Evolutionary conservation across 2,329 filamentous ascomycete genomes (phyloP), one percentile per base, ranked within the genome.

Genomic region (Teratosphaeria pseudoeucalypti): DNA sequence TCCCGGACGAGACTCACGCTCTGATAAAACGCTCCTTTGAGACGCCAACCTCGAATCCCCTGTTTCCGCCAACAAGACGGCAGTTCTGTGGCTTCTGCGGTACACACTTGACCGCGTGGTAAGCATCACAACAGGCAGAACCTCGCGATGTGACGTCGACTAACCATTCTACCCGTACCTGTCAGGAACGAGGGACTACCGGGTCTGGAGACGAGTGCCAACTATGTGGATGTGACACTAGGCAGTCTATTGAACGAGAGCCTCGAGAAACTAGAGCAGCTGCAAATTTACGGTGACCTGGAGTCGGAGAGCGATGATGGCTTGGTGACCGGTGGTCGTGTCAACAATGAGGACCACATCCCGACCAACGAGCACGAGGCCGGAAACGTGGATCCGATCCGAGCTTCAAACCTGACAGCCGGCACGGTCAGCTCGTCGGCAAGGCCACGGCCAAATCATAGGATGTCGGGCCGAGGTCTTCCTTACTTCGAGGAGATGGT

Each of bases 81-180:
- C 83, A 90, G 65, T 96, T 96, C 74, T 96, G 92, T 75, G 92
- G 92, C 16, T 95, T 88, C 76, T 96, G 92, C 72, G 92, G 92
- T 57, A 95, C 91, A 0, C 88, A 89, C 12, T 77, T 96, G 58
- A 87, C 87, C 0, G 90, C 87, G 67, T 96, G 90, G 29, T 32
- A 32, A 7, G 29, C 29, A 32, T 32, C 29, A 32, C 29, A 32
- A 32, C 29, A 32, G 29, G 29, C 29, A 32, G 29, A 32, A 32
- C 29, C 29, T 32, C 4, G 29, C 29, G 29, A 7, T 32, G 29
- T 5, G 29, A 32, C 29, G 7, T 32, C 29, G 29, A 32, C 29
- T 32, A 32, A 32, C 29, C 29, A 32, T 32, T 5, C 29, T 32
- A 32, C 29, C 29, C 29, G 7, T 32, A 32, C 29, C 5, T 32